Percentiles rank a stretch among this genome's conserved stretches.
These are phyloP conservation scores for Diplocarpon rosae DNA, from an alignment of 2,329 filamentous ascomycete species.

Conservation along the genomic window DNA sequence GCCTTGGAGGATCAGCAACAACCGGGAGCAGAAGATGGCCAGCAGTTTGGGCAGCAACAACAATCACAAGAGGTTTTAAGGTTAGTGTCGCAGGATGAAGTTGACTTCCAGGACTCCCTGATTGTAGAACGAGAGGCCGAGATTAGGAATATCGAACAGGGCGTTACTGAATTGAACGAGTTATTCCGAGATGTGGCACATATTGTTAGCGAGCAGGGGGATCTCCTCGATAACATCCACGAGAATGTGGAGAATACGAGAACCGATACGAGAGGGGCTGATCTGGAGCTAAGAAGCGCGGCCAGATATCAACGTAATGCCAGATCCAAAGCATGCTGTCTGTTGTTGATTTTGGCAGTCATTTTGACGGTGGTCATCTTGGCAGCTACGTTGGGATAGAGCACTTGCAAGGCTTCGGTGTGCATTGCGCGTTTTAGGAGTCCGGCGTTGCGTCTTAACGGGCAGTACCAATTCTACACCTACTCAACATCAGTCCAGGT, in stretches of 20 bases:
- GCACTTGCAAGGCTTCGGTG: background rate
- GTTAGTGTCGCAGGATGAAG: slow-evolving; percentile 82
- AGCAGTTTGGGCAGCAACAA: slow-evolving; percentile 33
- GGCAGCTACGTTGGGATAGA: slow-evolving; percentile 66
- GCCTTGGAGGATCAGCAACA: slow-evolving; percentile 55
- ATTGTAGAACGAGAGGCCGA: slow-evolving; percentile 95
- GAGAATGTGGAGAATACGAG: slow-evolving; percentile 79
- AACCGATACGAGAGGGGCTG: slow-evolving; percentile 73
- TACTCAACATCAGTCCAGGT: too few species aligned
- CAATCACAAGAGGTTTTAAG: slow-evolving; percentile 68
- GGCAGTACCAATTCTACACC: background rate
- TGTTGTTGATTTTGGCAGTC: slow-evolving; percentile 78
- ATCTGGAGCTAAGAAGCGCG: slow-evolving; percentile 74
- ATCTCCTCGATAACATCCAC: slow-evolving; percentile 74
- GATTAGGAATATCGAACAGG: slow-evolving; percentile 95
- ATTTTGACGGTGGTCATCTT: slow-evolving; percentile 84
- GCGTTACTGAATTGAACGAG: slow-evolving; percentile 89
- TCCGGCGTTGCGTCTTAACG: slow-evolving; percentile 3
- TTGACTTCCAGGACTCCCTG: slow-evolving; percentile 92
- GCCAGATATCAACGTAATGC: slow-evolving; percentile 92
- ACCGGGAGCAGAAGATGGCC: slow-evolving; percentile 27
- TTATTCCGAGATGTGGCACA: slow-evolving; percentile 96
- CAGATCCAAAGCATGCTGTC: slow-evolving; percentile 84
- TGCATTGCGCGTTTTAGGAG: slow-evolving; percentile 6
- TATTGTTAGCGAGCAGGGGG: slow-evolving; percentile 90